Conservation (phyloP, 176 grass and related monocot genomes). For the Aegilops tauschii region DNA sequence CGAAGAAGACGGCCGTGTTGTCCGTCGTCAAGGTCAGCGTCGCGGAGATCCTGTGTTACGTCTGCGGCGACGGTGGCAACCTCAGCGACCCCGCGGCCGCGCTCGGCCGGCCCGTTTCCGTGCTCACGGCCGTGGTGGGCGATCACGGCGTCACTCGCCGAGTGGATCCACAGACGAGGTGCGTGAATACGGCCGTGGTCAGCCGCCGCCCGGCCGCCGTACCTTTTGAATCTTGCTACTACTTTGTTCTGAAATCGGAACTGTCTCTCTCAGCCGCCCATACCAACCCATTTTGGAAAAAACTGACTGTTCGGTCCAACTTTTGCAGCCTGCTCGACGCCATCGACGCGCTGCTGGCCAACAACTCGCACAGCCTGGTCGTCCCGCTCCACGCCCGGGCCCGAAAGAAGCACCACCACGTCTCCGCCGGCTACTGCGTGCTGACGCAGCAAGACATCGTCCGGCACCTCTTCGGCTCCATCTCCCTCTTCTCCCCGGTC, state of each 20-base stretch:
- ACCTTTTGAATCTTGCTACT: not conserved
- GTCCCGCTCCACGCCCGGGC: constrained; percentile 36
- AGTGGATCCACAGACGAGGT: constrained; percentile 56
- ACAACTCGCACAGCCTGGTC: constrained; percentile 44
- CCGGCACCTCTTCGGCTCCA: constrained; percentile 76
- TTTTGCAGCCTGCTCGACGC: constrained; percentile 73
- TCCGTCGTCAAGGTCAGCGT: constrained; percentile 45
- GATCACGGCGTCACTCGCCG: constrained; percentile 33
- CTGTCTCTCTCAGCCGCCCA: not conserved
- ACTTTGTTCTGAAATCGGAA: not conserved
- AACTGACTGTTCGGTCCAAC: not conserved
- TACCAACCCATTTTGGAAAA: not conserved
- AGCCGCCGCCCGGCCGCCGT: not conserved
- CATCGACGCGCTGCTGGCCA: constrained; percentile 55
- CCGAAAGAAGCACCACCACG: constrained; percentile 30
- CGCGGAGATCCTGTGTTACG: constrained; percentile 69
- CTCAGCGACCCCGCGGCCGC: constrained; percentile 35
- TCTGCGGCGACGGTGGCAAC: constrained; percentile 50
- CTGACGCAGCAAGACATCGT: constrained; percentile 79
- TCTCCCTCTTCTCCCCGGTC: constrained; percentile 47
- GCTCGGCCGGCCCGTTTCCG: constrained; percentile 43
- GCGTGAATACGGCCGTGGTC: not conserved
- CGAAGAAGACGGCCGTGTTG: constrained; percentile 9
- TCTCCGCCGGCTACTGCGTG: constrained; percentile 40
- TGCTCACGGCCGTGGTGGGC: constrained; percentile 26